phyloP scores from a whole-genome alignment of 805 yeast species.

The Lachancea thermotolerans region DNA sequence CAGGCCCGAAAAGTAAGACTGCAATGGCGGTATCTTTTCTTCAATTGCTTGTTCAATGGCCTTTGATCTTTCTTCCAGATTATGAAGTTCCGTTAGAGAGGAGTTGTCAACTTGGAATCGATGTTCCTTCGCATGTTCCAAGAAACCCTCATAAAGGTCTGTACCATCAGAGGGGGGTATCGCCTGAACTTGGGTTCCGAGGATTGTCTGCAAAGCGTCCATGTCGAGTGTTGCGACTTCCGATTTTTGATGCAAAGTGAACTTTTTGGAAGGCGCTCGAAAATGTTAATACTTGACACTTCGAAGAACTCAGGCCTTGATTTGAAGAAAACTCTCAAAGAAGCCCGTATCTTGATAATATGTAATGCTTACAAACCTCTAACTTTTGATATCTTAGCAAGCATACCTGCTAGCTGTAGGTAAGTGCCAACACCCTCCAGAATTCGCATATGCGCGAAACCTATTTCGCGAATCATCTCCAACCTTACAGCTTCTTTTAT shows the following conservation, averaged over 20 bases:
- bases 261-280: neutral
- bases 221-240: slow-evolving; percentile 9
- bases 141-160: slow-evolving; percentile 2
- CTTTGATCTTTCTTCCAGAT: slow-evolving; percentile 15
- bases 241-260: neutral
- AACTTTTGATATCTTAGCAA: slow-evolving; percentile 45
- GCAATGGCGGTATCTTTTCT: slow-evolving; percentile 40
- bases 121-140: slow-evolving; percentile 5
- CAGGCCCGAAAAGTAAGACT: slow-evolving; percentile 47
- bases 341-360: neutral
- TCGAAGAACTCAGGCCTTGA: no score
- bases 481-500: slow-evolving; percentile 63
- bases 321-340: no score
- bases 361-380: neutral
- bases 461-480: slow-evolving; percentile 78
- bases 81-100: slow-evolving; percentile 15
- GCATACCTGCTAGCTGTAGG: slow-evolving; percentile 77
- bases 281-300: neutral
- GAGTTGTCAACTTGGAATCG: slow-evolving; percentile 7
- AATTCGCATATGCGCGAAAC: slow-evolving; percentile 85
- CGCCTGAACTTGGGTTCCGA: slow-evolving; percentile 6
- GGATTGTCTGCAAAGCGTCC: slow-evolving; percentile 13
- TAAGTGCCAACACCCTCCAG: slow-evolving; percentile 89
- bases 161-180: neutral
- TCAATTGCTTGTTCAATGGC: slow-evolving; percentile 20